A percentile compares a stretch with the other conserved stretches of the same genome.
Conservation (phyloP, 2,329 filamentous ascomycete species). For the Aspergillus jensenii region DNA sequence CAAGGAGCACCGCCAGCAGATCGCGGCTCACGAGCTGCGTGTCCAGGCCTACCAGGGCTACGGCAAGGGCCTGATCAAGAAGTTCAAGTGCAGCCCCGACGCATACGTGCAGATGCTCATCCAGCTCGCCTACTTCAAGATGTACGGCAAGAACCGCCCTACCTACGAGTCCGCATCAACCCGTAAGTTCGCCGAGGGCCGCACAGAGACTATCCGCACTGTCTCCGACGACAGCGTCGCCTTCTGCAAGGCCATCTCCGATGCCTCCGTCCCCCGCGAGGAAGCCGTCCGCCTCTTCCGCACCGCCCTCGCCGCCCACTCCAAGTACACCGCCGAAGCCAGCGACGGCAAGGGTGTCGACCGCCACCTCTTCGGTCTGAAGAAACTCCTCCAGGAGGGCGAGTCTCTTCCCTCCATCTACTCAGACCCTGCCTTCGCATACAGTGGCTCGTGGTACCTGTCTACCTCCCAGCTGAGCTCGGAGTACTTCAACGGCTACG, state of each 20-base stretch:
- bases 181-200: slow-evolving; percentile 91
- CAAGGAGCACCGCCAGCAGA: slow-evolving; percentile 76
- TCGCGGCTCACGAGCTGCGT: slow-evolving; percentile 82
- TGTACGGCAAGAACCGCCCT: slow-evolving; percentile 96
- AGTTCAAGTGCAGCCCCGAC: slow-evolving; percentile 97
- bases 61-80: slow-evolving; percentile 98
- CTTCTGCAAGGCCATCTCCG: slow-evolving; percentile 85
- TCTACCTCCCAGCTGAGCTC: slow-evolving; percentile 86
- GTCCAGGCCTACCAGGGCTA: slow-evolving; percentile 97
- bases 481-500: slow-evolving; percentile 98
- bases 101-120: slow-evolving; percentile 99
- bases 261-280: slow-evolving; percentile 63
- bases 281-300: slow-evolving; percentile 74
- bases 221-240: slow-evolving; percentile 89
- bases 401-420: slow-evolving; percentile 82
- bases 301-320: slow-evolving; percentile 75
- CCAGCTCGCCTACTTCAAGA: slow-evolving; percentile 96
- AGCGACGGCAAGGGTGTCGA: slow-evolving; percentile 93
- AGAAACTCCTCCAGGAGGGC: slow-evolving; percentile 79
- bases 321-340: slow-evolving; percentile 87
- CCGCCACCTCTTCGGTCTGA: slow-evolving; percentile 93
- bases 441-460: slow-evolving; percentile 86
- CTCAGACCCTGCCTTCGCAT: slow-evolving; percentile 79
- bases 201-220: slow-evolving; percentile 91
- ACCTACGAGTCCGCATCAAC: slow-evolving; percentile 97